Evolutionary conservation across 1,139 yeast species (phyloP).

Genomic region (Suzukiozyma palmioleophila): DNA sequence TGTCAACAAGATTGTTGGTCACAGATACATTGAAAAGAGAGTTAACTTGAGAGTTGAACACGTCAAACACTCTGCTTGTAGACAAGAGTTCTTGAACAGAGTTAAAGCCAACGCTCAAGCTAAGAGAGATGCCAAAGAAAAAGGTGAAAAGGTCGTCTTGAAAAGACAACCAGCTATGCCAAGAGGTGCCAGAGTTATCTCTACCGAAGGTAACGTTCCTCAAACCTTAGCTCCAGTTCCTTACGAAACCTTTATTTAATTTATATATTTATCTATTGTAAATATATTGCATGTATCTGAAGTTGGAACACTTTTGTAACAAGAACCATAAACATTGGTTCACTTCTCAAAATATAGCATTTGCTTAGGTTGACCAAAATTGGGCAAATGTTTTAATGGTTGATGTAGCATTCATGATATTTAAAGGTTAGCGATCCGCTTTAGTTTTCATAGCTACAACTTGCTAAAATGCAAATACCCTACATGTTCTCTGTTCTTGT

Average conservation of each 20-base stretch:
- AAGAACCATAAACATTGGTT: no score
- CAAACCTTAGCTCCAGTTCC: slow-evolving; percentile 99
- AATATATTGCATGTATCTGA: not conserved
- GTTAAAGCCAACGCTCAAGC: slow-evolving; percentile 94
- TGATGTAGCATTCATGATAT: no score
- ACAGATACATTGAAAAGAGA: slow-evolving; percentile 99
- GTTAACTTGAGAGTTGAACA: slow-evolving; percentile 98
- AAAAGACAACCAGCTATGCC: slow-evolving; percentile 99
- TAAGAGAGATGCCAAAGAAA: slow-evolving; percentile 91
- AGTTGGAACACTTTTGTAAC: no score
- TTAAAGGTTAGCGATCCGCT: no score
- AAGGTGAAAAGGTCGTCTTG: slow-evolving; percentile 85
- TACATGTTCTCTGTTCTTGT: no score
- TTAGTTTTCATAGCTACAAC: no score
- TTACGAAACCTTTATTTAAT: slow-evolving; percentile 96
- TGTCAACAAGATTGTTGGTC: slow-evolving; percentile 96
- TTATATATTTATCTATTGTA: not conserved
- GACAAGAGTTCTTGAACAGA: slow-evolving; percentile 98
- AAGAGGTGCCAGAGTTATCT: slow-evolving; percentile 84
- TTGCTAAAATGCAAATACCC: no score
- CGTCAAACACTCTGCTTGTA: slow-evolving; percentile 99
- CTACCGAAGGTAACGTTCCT: slow-evolving; percentile 77
- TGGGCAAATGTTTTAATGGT: no score
- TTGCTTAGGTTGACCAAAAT: no score
- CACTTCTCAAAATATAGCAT: no score